phyloP scores from a whole-genome alignment of 73 alveolate genomes.

The Paramecium tetraurelia region DNA sequence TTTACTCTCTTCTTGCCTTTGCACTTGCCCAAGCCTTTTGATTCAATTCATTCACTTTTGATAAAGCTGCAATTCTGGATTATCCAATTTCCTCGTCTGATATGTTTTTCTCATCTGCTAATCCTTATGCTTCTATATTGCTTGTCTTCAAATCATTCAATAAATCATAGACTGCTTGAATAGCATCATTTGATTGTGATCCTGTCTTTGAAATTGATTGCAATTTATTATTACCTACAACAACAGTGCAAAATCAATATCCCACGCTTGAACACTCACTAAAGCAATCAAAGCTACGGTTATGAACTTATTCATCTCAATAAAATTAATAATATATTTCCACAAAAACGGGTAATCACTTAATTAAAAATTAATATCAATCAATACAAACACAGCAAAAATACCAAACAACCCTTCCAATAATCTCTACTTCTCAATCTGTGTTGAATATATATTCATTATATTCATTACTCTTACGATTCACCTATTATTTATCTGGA shows the following conservation, averaged over 20 bases:
- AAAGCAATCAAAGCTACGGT: background rate
- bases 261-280: background rate
- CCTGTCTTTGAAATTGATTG: background rate
- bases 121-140: slow-evolving; percentile 19
- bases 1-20: slow-evolving; percentile 22
- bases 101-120: slow-evolving; percentile 26
- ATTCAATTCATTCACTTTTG: slow-evolving; percentile 22
- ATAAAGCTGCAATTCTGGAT: slow-evolving; percentile 3
- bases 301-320: slow-evolving; percentile 14
- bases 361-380: too few species aligned
- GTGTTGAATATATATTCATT: too few species aligned
- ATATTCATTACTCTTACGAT: too few species aligned
- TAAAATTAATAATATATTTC: background rate
- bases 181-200: slow-evolving; percentile 43
- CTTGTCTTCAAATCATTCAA: slow-evolving; percentile 47
- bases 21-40: slow-evolving; percentile 40
- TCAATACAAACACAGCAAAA: background rate
- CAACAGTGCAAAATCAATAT: background rate
- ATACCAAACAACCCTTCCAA: background rate
- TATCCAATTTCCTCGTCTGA: slow-evolving; percentile 44
- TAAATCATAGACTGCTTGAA: slow-evolving; percentile 12
- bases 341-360: background rate
- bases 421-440: background rate
- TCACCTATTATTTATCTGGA: too few species aligned
- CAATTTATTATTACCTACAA: background rate